Conservation (phyloP, 2,329 filamentous ascomycete genomes). For the Cladosporium sp. region DNA sequence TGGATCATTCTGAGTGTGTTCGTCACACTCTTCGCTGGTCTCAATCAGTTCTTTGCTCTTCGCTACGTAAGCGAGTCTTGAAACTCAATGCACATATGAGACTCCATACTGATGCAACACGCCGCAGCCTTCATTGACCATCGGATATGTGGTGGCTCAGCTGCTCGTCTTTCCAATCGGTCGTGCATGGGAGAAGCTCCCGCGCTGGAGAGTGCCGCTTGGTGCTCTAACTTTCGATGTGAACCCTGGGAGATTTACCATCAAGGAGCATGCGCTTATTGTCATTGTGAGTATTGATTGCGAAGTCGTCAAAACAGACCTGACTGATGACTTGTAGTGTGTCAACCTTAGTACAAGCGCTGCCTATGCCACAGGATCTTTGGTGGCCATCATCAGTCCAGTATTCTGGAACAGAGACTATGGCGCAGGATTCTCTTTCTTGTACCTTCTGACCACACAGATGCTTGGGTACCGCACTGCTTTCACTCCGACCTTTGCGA, state of each 20-base stretch:
- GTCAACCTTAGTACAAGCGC: neutral
- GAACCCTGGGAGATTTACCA: neutral
- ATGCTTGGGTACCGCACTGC: neutral
- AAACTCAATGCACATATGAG: neutral
- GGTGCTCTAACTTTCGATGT: neutral
- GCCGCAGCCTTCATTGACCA: neutral
- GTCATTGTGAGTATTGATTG: neutral
- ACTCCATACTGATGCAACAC: neutral
- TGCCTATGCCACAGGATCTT: neutral
- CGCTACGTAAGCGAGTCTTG: neutral
- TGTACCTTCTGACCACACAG: neutral
- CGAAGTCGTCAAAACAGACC: neutral
- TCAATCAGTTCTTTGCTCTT: neutral
- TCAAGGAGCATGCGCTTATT: neutral
- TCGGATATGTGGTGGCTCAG: neutral
- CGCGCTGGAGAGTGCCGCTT: neutral
- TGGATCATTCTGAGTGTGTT: neutral
- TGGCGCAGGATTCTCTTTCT: neutral
- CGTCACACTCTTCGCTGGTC: neutral
- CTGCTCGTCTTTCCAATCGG: neutral
- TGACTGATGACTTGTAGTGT: neutral
- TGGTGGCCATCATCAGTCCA: neutral
- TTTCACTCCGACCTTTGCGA: accelerated
- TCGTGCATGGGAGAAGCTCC: neutral
- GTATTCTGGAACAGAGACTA: neutral